phyloP scores from a whole-genome alignment of 192 early-diverging fungal genomes.

The Glomus cerebriforme region DNA sequence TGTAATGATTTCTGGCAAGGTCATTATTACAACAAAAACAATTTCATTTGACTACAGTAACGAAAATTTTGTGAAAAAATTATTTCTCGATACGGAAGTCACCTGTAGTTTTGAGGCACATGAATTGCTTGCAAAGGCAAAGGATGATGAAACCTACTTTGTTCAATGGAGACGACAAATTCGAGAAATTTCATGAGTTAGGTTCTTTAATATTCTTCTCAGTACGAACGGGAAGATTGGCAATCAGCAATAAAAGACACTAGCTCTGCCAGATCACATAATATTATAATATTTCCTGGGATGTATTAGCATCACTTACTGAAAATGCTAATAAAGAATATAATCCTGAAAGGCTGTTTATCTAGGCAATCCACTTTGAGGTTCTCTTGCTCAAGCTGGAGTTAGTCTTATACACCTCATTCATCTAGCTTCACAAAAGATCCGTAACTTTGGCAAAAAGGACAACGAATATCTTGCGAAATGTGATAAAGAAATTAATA shows the following conservation, averaged over 20 bases:
- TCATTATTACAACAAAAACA: not conserved
- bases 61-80: not conserved
- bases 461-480: not conserved
- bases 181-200: not conserved
- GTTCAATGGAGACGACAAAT: constrained; percentile 8
- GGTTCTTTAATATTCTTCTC: constrained; percentile 12
- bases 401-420: not conserved
- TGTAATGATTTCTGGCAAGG: not conserved
- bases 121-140: not conserved
- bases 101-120: not conserved
- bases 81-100: not conserved
- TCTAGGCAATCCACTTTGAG: not conserved
- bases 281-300: not conserved
- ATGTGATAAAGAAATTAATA: not conserved
- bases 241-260: not conserved
- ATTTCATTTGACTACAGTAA: not conserved
- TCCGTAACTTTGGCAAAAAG: not conserved
- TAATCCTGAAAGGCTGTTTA: not conserved
- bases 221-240: constrained; percentile 3
- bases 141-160: not conserved
- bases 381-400: too few species aligned
- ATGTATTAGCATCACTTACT: not conserved
- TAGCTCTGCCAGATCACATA: not conserved
- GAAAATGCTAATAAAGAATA: not conserved
- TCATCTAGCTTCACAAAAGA: constrained; percentile 13